Evolutionary conservation across 1,284 basidiomycete species (phyloP).

Genomic region (Acaromyces ingoldii): DNA sequence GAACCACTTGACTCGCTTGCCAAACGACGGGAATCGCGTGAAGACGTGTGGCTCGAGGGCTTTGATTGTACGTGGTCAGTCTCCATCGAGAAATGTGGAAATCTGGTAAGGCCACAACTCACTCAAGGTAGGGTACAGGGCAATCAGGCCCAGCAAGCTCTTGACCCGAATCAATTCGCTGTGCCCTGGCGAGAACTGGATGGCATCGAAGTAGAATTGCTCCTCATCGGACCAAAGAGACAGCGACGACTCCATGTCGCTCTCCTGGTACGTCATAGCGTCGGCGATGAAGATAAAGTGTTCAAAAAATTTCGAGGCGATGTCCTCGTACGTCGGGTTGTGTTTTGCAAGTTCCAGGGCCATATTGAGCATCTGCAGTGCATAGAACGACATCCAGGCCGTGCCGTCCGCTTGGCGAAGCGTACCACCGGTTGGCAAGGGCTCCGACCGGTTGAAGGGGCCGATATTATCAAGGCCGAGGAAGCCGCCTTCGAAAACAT

Average conservation of each 20-base stretch:
- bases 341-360: slow-evolving; percentile 96
- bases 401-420: slow-evolving; percentile 96
- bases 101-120: too few species aligned
- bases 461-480: slow-evolving; percentile 96
- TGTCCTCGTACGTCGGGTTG: slow-evolving; percentile 95
- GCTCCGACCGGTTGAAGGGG: slow-evolving; percentile 94
- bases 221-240: slow-evolving; percentile 94
- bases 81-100: too few species aligned
- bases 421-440: slow-evolving; percentile 73
- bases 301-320: slow-evolving; percentile 97
- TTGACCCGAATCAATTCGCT: slow-evolving; percentile 83
- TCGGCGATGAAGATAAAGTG: slow-evolving; percentile 53
- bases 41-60: slow-evolving; percentile 82
- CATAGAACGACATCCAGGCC: slow-evolving; percentile 99
- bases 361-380: slow-evolving; percentile 93
- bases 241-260: slow-evolving; percentile 60
- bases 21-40: slow-evolving; percentile 91
- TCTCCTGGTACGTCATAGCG: slow-evolving; percentile 84
- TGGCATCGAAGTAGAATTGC: slow-evolving; percentile 97
- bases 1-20: slow-evolving; percentile 98
- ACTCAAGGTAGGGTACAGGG: slow-evolving; percentile 56
- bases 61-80: slow-evolving; percentile 87
- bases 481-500: slow-evolving; percentile 97
- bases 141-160: slow-evolving; percentile 90
- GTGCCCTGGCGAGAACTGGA: slow-evolving; percentile 66